These are phyloP conservation scores for Peterozyma toletana DNA, from an alignment of 805 yeast species.

Conservation along the genomic window DNA sequence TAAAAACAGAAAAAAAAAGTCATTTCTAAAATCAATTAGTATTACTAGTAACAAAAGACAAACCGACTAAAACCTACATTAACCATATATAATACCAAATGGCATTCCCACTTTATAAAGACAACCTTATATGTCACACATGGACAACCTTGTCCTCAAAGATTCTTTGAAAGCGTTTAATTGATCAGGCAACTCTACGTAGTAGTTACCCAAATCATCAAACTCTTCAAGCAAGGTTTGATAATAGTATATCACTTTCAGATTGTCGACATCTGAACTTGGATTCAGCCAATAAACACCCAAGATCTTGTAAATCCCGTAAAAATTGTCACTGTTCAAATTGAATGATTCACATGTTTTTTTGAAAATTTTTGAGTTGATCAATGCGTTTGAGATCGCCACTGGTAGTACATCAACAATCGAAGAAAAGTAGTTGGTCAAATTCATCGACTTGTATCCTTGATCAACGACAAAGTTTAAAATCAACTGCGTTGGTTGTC, in stretches of 20 bases:
- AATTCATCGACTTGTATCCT: slow-evolving; percentile 20
- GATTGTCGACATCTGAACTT: slow-evolving; percentile 9
- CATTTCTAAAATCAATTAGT: too few relatives aligned
- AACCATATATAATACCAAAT: too few relatives aligned
- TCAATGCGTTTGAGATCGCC: slow-evolving; percentile 12
- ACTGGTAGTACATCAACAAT: slow-evolving; percentile 19
- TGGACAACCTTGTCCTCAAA: not conserved
- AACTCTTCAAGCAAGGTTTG: slow-evolving; percentile 23
- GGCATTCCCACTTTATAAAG: too few relatives aligned
- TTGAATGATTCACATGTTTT: slow-evolving; percentile 24
- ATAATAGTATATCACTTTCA: slow-evolving; percentile 19
- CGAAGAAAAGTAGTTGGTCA: slow-evolving; percentile 23
- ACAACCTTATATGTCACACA: too few relatives aligned
- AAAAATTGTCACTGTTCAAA: slow-evolving; percentile 23
- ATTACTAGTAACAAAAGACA: too few relatives aligned
- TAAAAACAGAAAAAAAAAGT: too few relatives aligned
- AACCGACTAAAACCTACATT: too few relatives aligned
- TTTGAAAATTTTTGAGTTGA: slow-evolving; percentile 20
- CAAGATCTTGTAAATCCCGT: slow-evolving; percentile 25
- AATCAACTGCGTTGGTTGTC: slow-evolving; percentile 9
- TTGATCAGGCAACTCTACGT: slow-evolving; percentile 24
- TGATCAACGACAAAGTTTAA: slow-evolving; percentile 21
- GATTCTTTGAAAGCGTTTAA: slow-evolving; percentile 17
- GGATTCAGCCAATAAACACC: slow-evolving; percentile 7
- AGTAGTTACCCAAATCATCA: slow-evolving; percentile 25